Evolutionary conservation across 192 early-diverging fungal species (phyloP).

Genomic region (Entrophospora sp.): DNA sequence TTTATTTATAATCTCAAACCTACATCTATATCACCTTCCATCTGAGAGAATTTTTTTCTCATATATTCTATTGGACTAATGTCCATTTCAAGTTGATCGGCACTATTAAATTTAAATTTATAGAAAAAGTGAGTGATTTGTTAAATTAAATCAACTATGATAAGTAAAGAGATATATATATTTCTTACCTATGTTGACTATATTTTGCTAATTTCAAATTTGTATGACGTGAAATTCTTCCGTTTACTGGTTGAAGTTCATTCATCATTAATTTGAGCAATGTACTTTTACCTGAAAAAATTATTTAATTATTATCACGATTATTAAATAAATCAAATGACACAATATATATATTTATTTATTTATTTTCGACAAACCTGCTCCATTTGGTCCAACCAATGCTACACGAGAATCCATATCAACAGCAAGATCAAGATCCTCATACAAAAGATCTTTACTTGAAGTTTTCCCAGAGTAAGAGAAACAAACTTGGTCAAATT

Average conservation of each 20-base stretch:
- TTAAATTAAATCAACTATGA: too few relatives aligned
- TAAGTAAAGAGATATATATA: neutral
- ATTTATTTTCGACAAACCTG: constrained; percentile 73
- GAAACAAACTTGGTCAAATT: constrained; percentile 89
- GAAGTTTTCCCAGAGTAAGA: constrained; percentile 69
- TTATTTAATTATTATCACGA: neutral
- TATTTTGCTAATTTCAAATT: constrained; percentile 93
- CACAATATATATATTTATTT: too few relatives aligned
- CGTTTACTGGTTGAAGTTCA: constrained; percentile 72
- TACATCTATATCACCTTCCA: constrained; percentile 66
- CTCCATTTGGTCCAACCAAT: constrained; percentile 93
- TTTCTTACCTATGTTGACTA: constrained; percentile 71
- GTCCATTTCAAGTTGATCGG: constrained; percentile 88
- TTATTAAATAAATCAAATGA: too few relatives aligned
- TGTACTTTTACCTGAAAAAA: constrained; percentile 64
- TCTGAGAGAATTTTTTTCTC: constrained; percentile 70
- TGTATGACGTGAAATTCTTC: constrained; percentile 83
- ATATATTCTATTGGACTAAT: constrained; percentile 87
- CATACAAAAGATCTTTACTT: constrained; percentile 77
- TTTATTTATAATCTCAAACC: neutral
- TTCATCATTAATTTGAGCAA: constrained; percentile 95
- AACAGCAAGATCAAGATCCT: constrained; percentile 82
- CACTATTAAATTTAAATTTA: constrained; percentile 25
- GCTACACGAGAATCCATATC: constrained; percentile 99
- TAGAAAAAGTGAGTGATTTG: neutral